phyloP scores from a whole-genome alignment of 805 yeast genomes.

The Lipomyces sp. region DNA sequence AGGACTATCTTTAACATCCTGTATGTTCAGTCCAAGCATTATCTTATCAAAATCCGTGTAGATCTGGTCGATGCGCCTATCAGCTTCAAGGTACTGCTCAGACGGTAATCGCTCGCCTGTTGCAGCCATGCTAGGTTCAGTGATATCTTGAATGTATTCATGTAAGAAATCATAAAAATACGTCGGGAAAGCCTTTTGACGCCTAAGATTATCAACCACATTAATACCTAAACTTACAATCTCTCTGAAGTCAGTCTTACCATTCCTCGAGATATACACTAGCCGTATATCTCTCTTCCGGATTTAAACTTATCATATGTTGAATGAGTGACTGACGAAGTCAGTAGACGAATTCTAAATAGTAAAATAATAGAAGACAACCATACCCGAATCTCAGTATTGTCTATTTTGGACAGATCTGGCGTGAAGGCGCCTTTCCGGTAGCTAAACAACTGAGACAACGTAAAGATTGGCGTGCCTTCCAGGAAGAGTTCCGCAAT shows the following conservation, averaged over 20 bases:
- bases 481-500: conserved; percentile 86
- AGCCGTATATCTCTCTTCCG: conserved; percentile 57
- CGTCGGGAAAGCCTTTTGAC: conserved; percentile 26
- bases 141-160: conserved; percentile 55
- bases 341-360: neutral
- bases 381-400: conserved; percentile 45
- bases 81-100: conserved; percentile 44
- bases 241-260: conserved; percentile 44
- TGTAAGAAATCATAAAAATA: conserved; percentile 50
- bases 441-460: conserved; percentile 83
- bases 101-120: conserved; percentile 27
- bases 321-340: conserved; percentile 47
- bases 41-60: conserved; percentile 57
- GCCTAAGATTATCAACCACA: conserved; percentile 4
- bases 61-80: conserved; percentile 55
- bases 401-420: conserved; percentile 56
- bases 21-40: conserved; percentile 41
- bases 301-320: conserved; percentile 64
- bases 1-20: neutral
- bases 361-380: neutral
- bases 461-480: conserved; percentile 80
- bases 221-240: conserved; percentile 53
- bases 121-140: conserved; percentile 27
- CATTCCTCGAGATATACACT: conserved; percentile 51
- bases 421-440: conserved; percentile 67